phyloP scores from a whole-genome alignment of 2,329 filamentous ascomycete species.

The Aspergillus vadensis region DNA sequence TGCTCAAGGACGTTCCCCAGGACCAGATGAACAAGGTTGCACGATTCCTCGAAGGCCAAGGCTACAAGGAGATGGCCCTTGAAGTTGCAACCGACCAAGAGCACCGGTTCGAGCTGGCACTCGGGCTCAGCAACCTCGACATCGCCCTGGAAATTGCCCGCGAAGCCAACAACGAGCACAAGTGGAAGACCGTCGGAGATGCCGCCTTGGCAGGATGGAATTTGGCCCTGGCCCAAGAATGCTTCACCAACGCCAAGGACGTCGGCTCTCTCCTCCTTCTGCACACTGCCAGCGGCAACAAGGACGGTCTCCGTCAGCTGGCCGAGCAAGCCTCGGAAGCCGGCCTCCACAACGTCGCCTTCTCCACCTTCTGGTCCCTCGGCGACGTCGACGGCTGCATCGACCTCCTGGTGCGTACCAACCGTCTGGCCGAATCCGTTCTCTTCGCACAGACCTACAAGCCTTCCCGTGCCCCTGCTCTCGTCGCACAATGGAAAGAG shows the following conservation, averaged over 20 bases:
- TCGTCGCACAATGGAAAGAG: conserved; percentile 80
- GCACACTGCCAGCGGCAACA: conserved; percentile 81
- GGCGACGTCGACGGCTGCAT: conserved; percentile 81
- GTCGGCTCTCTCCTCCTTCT: conserved; percentile 84
- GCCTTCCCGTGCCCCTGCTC: conserved; percentile 69
- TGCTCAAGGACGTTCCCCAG: conserved; percentile 80
- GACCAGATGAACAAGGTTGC: conserved; percentile 98
- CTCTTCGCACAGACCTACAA: conserved; percentile 96
- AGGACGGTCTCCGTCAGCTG: conserved; percentile 70
- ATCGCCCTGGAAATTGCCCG: conserved; percentile 83
- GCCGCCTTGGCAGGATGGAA: conserved; percentile 86
- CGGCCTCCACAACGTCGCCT: conserved; percentile 88
- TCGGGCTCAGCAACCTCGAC: conserved; percentile 78
- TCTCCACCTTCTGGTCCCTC: conserved; percentile 84
- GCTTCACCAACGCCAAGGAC: conserved; percentile 88
- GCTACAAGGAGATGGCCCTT: conserved; percentile 91
- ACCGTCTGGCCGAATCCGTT: conserved; percentile 79
- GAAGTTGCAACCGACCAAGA: conserved; percentile 93
- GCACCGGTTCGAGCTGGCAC: conserved; percentile 91
- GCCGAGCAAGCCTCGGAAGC: conserved; percentile 73
- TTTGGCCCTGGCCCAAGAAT: conserved; percentile 83
- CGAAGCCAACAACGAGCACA: conserved; percentile 85
- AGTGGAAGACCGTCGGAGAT: conserved; percentile 97
- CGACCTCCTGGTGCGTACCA: conserved; percentile 75
- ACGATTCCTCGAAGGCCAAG: conserved; percentile 94